Conservation (phyloP, 2,329 filamentous ascomycete species). For the Colletotrichum filicis region DNA sequence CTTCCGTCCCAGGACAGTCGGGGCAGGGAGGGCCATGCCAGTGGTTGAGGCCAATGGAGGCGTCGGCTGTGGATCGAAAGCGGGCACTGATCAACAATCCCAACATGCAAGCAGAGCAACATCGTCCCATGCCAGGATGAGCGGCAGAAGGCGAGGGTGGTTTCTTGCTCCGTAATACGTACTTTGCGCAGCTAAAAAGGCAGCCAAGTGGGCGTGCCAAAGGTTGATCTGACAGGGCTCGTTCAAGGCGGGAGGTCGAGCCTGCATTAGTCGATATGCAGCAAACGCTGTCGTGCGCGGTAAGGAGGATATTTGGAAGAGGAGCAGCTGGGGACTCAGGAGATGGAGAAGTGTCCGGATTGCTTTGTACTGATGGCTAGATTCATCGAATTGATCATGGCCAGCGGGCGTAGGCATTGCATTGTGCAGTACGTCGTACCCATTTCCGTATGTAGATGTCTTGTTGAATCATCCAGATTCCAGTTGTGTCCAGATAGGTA, state of each 20-base stretch:
- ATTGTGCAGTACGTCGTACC: too few species aligned
- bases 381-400: neutral
- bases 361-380: neutral
- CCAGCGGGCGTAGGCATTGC: neutral
- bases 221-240: conserved; percentile 12
- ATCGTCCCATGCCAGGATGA: conserved; percentile 27
- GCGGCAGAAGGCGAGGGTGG: conserved; percentile 11
- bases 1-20: conserved; percentile 15
- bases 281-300: conserved; percentile 9
- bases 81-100: conserved; percentile 18
- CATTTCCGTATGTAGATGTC: neutral
- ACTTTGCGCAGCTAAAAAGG: neutral
- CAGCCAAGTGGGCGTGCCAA: neutral
- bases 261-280: conserved; percentile 23
- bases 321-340: neutral
- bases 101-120: conserved; percentile 22
- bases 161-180: neutral
- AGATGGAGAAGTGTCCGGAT: neutral
- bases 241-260: conserved; percentile 14
- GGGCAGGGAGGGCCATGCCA: conserved; percentile 13
- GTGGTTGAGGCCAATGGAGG: conserved; percentile 25
- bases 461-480: neutral
- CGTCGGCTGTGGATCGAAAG: neutral
- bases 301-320: neutral
- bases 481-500: neutral